phyloP scores from a whole-genome alignment of 495 filamentous ascomycete species.

The Penicillium canariense region DNA sequence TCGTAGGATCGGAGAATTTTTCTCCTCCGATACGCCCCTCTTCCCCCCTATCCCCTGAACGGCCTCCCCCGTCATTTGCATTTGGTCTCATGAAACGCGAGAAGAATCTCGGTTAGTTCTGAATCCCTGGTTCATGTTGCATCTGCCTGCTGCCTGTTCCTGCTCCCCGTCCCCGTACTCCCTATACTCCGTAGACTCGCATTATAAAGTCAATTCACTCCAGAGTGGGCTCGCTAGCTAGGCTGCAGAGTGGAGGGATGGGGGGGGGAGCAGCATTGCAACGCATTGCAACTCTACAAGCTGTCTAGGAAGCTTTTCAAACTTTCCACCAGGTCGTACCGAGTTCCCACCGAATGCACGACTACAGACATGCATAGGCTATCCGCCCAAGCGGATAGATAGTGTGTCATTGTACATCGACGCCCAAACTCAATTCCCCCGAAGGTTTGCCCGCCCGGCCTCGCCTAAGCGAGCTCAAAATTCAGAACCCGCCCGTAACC shows the following conservation, averaged over 20 bases:
- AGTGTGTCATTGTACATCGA: constrained; percentile 9
- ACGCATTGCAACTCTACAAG: constrained; percentile 7
- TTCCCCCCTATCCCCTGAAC: not conserved
- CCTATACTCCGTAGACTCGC: constrained; percentile 2
- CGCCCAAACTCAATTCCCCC: constrained; percentile 13
- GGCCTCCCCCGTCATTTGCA: not conserved
- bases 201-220: not conserved
- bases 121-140: constrained; percentile 13
- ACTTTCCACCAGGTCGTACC: constrained; percentile 1
- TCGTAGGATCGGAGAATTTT: constrained; percentile 17
- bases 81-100: not conserved
- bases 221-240: constrained; percentile 11
- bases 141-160: constrained; percentile 8
- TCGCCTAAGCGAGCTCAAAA: constrained; percentile 1
- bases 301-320: constrained; percentile 1
- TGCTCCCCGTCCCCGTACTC: no score
- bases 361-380: not conserved
- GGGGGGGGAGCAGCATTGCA: not conserved
- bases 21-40: constrained; percentile 15
- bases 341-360: constrained; percentile 3
- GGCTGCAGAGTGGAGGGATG: no score
- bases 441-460: constrained; percentile 6
- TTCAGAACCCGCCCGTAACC: constrained; percentile 2
- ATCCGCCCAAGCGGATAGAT: not conserved
- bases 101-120: constrained; percentile 21